A percentile compares a stretch with the other conserved stretches of the same genome.
Evolutionary conservation across 2,329 filamentous ascomycete species (phyloP).

Genomic region (Colletotrichum sojae): DNA sequence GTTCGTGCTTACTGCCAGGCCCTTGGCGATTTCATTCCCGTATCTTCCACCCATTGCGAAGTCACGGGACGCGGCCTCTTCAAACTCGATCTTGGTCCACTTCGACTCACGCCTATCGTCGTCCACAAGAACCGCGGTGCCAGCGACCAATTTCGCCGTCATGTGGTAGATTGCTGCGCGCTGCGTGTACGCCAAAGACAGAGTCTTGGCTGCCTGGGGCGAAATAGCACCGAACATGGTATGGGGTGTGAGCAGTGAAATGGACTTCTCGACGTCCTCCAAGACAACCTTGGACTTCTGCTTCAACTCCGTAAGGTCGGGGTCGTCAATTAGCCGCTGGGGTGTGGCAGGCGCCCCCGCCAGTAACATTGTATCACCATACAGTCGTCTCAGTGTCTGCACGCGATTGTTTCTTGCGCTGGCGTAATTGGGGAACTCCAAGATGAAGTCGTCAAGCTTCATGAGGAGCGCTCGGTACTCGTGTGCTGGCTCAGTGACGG

Average conservation of each 20-base stretch:
- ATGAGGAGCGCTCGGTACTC: slow-evolving; percentile 64
- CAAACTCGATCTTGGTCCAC: slow-evolving; percentile 71
- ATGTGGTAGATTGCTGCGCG: slow-evolving; percentile 75
- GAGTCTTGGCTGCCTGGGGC: slow-evolving; percentile 73
- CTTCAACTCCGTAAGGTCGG: slow-evolving; percentile 54
- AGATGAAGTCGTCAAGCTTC: slow-evolving; percentile 69
- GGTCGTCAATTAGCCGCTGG: slow-evolving; percentile 58
- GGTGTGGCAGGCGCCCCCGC: slow-evolving; percentile 52
- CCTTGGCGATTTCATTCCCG: slow-evolving; percentile 76
- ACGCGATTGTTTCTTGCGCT: slow-evolving; percentile 83
- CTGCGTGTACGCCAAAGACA: slow-evolving; percentile 81
- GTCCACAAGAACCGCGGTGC: slow-evolving; percentile 53
- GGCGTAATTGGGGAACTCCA: slow-evolving; percentile 74
- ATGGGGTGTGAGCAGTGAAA: slow-evolving; percentile 70
- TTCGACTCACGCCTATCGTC: slow-evolving; percentile 57
- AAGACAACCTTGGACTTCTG: slow-evolving; percentile 59
- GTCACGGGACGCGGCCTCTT: slow-evolving; percentile 73
- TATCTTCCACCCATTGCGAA: slow-evolving; percentile 76
- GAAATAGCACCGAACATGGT: slow-evolving; percentile 69
- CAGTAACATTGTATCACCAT: slow-evolving; percentile 72
- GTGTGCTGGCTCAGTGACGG: slow-evolving; percentile 55
- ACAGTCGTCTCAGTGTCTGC: slow-evolving; percentile 74
- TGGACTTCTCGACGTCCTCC: slow-evolving; percentile 70
- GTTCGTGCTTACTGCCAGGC: slow-evolving; percentile 75
- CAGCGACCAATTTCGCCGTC: slow-evolving; percentile 67